Base-by-base conservation (phyloP, 345 rosid species). In the Acer yangbiense region DNA sequence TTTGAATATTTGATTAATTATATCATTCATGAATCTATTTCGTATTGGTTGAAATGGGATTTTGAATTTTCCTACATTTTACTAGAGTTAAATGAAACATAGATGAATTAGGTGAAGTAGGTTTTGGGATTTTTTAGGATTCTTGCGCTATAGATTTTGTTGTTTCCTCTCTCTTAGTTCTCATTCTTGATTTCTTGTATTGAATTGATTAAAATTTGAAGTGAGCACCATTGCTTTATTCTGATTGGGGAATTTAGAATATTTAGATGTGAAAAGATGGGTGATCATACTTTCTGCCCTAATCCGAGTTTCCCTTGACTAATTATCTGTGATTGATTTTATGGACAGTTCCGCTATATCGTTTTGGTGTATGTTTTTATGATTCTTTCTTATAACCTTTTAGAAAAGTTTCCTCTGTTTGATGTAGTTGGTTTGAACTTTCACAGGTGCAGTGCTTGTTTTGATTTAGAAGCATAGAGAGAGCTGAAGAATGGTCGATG, bases 381-480 rank as follows among this genome's bases (percentile, higher is more conserved):
- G 60, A 43, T 39, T 21, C 17, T 64, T 69, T 54, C 21, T 62
- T 62, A 2, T 21, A 27, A 54, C 6, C 0, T 23, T 48, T n/a
- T 73, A 3, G 27, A 58, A 57, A 72, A 18, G 46, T 52, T 25
- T 67, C 65, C 16, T 13, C 21, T 44, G 61, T 52, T 72, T 71
- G 17, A 69, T 70, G 2, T 71, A 57, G 18, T 64, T 61, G 1
- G 67, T 58, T 39, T 35, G 74, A 58, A 76, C 18, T 74, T 72
- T 79, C 43, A 1, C 75, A 72, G 80, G 50, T 54, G 3, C 20
- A 13, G 7, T 16, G 18, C 29, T 66, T 32, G 21, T 50, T 54
- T 4, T 52, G 10, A 14, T 20, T 52, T 9, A 25, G 52, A 66
- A 66, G 52, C 23, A 50, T 20, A 3, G 55, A 57, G 67, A 43